Conservation (phyloP, 805 yeast species). For the Kluyveromyces dobzhanskii region DNA sequence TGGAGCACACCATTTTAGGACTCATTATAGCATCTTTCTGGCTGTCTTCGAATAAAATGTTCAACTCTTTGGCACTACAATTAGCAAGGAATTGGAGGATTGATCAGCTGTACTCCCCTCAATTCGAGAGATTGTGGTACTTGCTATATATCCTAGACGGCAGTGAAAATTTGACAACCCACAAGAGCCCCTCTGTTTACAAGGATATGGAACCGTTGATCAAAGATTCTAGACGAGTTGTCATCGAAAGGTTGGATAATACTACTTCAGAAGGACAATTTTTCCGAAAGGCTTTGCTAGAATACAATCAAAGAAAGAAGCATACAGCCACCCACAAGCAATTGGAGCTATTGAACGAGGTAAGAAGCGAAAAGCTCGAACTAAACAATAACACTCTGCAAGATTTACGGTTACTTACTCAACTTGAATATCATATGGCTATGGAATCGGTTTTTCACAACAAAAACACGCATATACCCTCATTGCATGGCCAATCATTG, state of each 20-base stretch:
- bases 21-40: conserved; percentile 60
- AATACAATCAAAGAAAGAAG: conserved; percentile 8
- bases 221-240: conserved; percentile 10
- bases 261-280: conserved; percentile 2
- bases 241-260: conserved; percentile 5
- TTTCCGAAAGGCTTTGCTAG: conserved; percentile 10
- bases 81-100: conserved; percentile 38
- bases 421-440: conserved; percentile 64
- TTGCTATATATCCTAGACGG: conserved; percentile 58
- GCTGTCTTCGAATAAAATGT: conserved; percentile 57
- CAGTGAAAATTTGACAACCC: conserved; percentile 54
- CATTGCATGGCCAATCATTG: conserved; percentile 6
- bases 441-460: conserved; percentile 43
- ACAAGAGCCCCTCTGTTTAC: conserved; percentile 48
- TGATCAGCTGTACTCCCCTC: conserved; percentile 22
- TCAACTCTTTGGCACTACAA: conserved; percentile 61
- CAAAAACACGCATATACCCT: conserved; percentile 27
- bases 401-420: conserved; percentile 55
- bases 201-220: conserved; percentile 36
- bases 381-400: conserved; percentile 22
- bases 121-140: conserved; percentile 56
- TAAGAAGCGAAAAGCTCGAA: conserved; percentile 14
- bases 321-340: conserved; percentile 13
- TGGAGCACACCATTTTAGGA: conserved; percentile 54
- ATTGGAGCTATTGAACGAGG: conserved; percentile 17